A percentile compares a stretch with the other conserved stretches of the same genome.
These are phyloP conservation scores for Sutorius australiensis DNA, from an alignment of 768 basidiomycete genomes.

Conservation along the genomic window DNA sequence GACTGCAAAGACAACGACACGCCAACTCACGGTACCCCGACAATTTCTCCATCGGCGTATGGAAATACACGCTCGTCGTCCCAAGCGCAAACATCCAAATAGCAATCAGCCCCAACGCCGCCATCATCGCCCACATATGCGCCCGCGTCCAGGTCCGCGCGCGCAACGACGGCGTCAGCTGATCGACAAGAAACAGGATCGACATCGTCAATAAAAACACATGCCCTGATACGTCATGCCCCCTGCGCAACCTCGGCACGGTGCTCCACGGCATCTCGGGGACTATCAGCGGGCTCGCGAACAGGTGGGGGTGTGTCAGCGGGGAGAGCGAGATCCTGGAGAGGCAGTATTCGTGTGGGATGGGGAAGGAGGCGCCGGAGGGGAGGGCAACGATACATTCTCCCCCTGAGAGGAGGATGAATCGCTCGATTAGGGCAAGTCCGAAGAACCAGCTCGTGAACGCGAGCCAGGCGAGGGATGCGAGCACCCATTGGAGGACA, in stretches of 20 bases:
- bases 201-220: slow-evolving; percentile 84
- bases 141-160: slow-evolving; percentile 36
- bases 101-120: slow-evolving; percentile 45
- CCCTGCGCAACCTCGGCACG: slow-evolving; percentile 64
- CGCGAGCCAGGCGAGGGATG: slow-evolving; percentile 64
- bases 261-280: slow-evolving; percentile 42
- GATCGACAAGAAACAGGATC: slow-evolving; percentile 72
- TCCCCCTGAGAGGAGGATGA: slow-evolving; percentile 65
- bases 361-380: slow-evolving; percentile 45
- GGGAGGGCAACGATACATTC: slow-evolving; percentile 70
- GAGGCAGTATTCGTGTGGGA: slow-evolving; percentile 60
- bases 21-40: slow-evolving; percentile 71
- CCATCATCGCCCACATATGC: slow-evolving; percentile 47
- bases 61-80: slow-evolving; percentile 89
- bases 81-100: slow-evolving; percentile 72
- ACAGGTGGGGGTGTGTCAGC: slow-evolving; percentile 59
- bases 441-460: slow-evolving; percentile 91
- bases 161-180: slow-evolving; percentile 56
- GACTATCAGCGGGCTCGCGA: slow-evolving; percentile 39
- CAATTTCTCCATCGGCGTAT: slow-evolving; percentile 82
- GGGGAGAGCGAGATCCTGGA: slow-evolving; percentile 49
- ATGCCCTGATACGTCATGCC: slow-evolving; percentile 94
- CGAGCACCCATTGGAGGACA: slow-evolving; percentile 50
- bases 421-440: slow-evolving; percentile 66
- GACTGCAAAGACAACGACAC: neutral